These are phyloP conservation scores for Corrigiola litoralis DNA, from an alignment of 179 eudicot genomes.

Conservation along the genomic window DNA sequence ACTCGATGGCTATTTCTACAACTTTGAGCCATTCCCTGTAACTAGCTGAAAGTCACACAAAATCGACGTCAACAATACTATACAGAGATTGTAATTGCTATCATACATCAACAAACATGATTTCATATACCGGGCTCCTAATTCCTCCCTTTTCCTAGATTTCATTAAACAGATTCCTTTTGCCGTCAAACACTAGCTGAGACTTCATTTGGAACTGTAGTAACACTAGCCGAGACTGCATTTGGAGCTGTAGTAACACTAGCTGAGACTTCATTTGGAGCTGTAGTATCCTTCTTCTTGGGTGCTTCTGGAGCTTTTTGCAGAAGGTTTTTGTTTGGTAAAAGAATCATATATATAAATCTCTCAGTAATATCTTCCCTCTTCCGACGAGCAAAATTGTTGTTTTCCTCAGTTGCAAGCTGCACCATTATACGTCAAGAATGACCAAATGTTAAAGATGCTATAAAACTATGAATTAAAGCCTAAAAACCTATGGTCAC, in stretches of 20 bases:
- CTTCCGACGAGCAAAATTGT: conserved; percentile 39
- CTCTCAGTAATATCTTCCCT: conserved; percentile 43
- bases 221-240: conserved; percentile 22
- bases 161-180: neutral
- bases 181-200: conserved; percentile 23
- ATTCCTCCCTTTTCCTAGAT: conserved; percentile 5
- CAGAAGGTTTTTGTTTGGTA: conserved; percentile 60
- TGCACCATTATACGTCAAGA: conserved; percentile 21
- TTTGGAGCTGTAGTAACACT: conserved; percentile 4
- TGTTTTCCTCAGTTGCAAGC: conserved; percentile 74
- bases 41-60: conserved; percentile 9
- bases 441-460: no score
- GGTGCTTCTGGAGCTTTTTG: conserved; percentile 60
- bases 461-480: no score
- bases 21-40: conserved; percentile 1
- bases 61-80: conserved; percentile 23
- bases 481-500: no score
- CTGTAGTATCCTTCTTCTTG: conserved; percentile 44
- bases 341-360: conserved; percentile 49
- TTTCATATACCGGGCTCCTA: conserved; percentile 4
- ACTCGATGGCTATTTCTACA: conserved; percentile 21
- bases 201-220: conserved; percentile 24
- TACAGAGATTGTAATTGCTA: conserved; percentile 23
- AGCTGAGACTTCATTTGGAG: conserved; percentile 46
- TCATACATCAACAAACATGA: conserved; percentile 1